These are phyloP conservation scores for Pseudognaphalium luteoalbum DNA, from an alignment of 129 eudicot genomes.

Conservation along the genomic window DNA sequence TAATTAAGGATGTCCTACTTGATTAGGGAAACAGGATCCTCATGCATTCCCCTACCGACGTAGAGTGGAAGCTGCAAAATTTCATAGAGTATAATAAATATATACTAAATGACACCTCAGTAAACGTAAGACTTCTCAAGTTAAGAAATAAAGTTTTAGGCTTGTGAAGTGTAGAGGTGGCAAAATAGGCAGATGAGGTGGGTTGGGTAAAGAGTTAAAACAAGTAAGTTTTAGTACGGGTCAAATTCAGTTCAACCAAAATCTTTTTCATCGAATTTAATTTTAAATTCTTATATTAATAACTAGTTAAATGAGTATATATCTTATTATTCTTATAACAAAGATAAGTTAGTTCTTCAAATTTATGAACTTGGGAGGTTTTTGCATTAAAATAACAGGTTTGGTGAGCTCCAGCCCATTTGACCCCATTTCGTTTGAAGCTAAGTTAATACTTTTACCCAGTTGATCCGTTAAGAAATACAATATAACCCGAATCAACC, in stretches of 20 bases:
- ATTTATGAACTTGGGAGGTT: background rate
- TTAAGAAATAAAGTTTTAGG: background rate
- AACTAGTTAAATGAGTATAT: too few species aligned
- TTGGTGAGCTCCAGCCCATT: background rate
- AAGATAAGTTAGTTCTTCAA: too few species aligned
- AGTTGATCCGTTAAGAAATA: background rate
- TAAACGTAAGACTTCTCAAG: background rate
- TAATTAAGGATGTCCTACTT: conserved; percentile 49
- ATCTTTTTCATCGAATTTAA: background rate
- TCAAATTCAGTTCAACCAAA: background rate
- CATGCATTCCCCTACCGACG: conserved; percentile 99
- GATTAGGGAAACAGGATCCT: conserved; percentile 69
- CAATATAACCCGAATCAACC: background rate
- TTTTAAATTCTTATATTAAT: too few species aligned
- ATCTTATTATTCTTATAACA: too few species aligned
- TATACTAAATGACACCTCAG: background rate
- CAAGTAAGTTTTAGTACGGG: background rate
- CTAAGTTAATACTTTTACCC: background rate
- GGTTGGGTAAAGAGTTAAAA: background rate
- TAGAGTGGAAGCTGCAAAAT: conserved; percentile 85
- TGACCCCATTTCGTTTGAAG: background rate
- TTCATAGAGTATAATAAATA: conserved; percentile 1
- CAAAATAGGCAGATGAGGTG: background rate
- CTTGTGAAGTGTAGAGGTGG: background rate
- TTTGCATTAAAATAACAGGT: background rate